A percentile compares a stretch with the other conserved stretches of the same genome.
These are phyloP conservation scores for Dactylella cylindrospora DNA, from an alignment of 2,329 filamentous ascomycete genomes.

Conservation along the genomic window DNA sequence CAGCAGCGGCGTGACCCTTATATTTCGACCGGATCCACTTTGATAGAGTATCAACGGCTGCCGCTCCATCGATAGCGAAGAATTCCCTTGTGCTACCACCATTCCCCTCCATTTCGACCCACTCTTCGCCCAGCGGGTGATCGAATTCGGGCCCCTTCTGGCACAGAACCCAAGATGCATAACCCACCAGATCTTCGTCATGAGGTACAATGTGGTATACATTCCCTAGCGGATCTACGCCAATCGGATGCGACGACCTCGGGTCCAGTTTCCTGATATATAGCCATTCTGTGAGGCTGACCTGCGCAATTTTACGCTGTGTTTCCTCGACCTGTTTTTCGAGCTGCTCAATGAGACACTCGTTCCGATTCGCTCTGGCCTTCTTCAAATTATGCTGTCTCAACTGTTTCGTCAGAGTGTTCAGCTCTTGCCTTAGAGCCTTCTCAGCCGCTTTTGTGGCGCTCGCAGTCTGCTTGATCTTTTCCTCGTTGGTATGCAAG, in stretches of 20 bases:
- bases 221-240: constrained; percentile 19
- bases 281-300: constrained; percentile 35
- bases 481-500: constrained; percentile 11
- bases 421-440: constrained; percentile 15
- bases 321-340: neutral
- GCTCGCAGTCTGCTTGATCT: neutral
- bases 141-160: constrained; percentile 21
- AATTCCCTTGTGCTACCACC: constrained; percentile 14
- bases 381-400: constrained; percentile 11
- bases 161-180: constrained; percentile 33
- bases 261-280: constrained; percentile 16
- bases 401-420: constrained; percentile 4
- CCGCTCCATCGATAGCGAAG: constrained; percentile 17
- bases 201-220: constrained; percentile 11
- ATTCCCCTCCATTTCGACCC: constrained; percentile 17
- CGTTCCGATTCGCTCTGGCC: constrained; percentile 4
- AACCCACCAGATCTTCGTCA: constrained; percentile 10
- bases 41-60: constrained; percentile 7
- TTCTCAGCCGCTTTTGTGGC: constrained; percentile 11
- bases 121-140: constrained; percentile 21
- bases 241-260: constrained; percentile 17
- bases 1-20: too few species aligned
- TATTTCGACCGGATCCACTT: constrained; percentile 2
- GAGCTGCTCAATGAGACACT: constrained; percentile 2
- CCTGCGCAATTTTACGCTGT: constrained; percentile 2